Conservation (phyloP, 768 basidiomycete genomes). For the Porpolomopsis calyptriformis region DNA sequence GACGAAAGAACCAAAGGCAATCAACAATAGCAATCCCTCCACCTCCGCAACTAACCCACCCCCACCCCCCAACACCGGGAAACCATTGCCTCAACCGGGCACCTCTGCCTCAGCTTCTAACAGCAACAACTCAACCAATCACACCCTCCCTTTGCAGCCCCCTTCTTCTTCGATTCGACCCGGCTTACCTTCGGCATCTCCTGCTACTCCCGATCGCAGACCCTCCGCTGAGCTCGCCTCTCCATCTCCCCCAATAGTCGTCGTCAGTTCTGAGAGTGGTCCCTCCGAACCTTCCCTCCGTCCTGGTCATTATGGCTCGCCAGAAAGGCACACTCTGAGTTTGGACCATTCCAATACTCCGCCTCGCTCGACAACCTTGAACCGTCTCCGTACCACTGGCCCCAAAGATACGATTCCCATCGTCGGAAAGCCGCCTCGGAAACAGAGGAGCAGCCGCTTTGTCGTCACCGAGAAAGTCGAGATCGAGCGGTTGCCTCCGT, state of each 20-base stretch:
- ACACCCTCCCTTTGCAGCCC: conserved; percentile 30
- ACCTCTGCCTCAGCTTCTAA: conserved; percentile 17
- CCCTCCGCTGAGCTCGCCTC: conserved; percentile 35
- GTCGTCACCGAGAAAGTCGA: conserved; percentile 94
- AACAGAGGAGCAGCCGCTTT: conserved; percentile 95
- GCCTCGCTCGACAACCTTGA: conserved; percentile 58
- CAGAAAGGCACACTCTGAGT: conserved; percentile 38
- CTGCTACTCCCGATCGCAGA: conserved; percentile 50
- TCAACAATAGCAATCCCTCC: conserved; percentile 22
- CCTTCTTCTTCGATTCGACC: conserved; percentile 34
- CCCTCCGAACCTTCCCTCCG: conserved; percentile 37
- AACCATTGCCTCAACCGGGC: conserved; percentile 50
- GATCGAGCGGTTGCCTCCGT: conserved; percentile 86
- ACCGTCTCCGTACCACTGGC: conserved; percentile 64
- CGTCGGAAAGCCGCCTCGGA: conserved; percentile 91
- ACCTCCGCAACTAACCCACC: conserved; percentile 38
- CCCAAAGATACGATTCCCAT: conserved; percentile 97
- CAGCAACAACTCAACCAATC: conserved; percentile 25
- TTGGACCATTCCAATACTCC: conserved; percentile 44
- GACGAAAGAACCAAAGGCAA: conserved; percentile 48
- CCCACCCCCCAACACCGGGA: conserved; percentile 54
- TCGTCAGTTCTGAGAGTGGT: conserved; percentile 63
- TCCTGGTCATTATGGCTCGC: conserved; percentile 28
- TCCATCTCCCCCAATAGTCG: conserved; percentile 72
- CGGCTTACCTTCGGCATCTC: conserved; percentile 29